Base-by-base conservation (phyloP, 2,329 filamentous ascomycete genomes). In the Neocatenulostroma microsporum region DNA sequence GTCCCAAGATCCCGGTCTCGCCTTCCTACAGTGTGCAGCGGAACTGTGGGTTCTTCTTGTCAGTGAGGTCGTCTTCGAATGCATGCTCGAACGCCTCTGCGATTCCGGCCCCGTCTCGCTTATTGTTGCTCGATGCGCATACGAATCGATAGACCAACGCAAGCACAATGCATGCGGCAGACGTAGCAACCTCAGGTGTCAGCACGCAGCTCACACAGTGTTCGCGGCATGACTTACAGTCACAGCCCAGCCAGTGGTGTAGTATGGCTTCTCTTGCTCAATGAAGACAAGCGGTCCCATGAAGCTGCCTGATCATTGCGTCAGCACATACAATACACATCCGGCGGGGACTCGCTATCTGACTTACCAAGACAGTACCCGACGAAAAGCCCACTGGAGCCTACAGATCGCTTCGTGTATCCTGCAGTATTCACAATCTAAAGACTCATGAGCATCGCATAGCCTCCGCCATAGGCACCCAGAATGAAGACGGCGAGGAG, bases 1-100 rank as follows among this genome's bases (percentile, higher is more conserved):
- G n/a, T n/a, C n/a, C n/a, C n/a, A n/a, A n/a, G n/a, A n/a, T n/a
- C n/a, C n/a, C n/a, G n/a, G n/a, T n/a, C n/a, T n/a, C n/a, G n/a
- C n/a, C n/a, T n/a, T n/a, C n/a, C 18, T 21, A 36, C 17, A 36
- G 17, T 4, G 33, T 28, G 15, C 34, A 39, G 17, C 36, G 21
- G 24, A 34, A 39, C 17, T 39, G 36, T 9, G 21, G 14, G n/a
- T 39, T 39, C 36, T 23, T 33, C 15, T 4, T 21, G 17, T 39
- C 36, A 8, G 36, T 39, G 21, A 39, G 15, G 18, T 39, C 36
- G 19, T 73, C 69, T 34, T 73, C 66, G 39, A 69, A 73, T 0
- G 69, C 69, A 47, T 73, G 62, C 30, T 73, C 70, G 30, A 64
- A 73, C 1, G 60, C 67, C 50, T 73, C 69, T n/a, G 58, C 37